phyloP scores from a whole-genome alignment of 192 early-diverging fungal species.

The Haplosporangium gracile region DNA sequence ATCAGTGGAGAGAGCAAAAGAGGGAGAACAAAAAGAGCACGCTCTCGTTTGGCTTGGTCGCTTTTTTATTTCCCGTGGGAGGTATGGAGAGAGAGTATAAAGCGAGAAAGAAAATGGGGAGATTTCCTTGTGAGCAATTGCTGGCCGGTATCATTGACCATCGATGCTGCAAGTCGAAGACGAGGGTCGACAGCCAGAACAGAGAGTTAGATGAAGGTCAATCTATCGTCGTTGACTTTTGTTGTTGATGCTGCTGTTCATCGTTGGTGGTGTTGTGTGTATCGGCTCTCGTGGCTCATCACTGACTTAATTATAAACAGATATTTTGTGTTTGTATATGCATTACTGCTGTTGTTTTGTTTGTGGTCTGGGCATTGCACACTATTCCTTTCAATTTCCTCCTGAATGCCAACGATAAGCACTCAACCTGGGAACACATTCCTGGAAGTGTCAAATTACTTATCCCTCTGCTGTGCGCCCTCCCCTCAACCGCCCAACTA shows the following conservation, averaged over 20 bases:
- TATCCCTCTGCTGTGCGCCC: conserved; percentile 3
- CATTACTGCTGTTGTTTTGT: not conserved
- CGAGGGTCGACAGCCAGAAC: not conserved
- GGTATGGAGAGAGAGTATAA: not conserved
- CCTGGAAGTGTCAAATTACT: not conserved
- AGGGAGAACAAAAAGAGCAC: conserved; percentile 3
- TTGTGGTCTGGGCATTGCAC: conserved; percentile 29
- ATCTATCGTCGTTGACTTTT: not conserved
- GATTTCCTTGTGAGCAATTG: conserved; percentile 6
- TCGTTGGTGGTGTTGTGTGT: not conserved
- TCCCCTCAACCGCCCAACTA: not conserved
- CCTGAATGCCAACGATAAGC: not conserved
- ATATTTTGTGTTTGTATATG: not conserved
- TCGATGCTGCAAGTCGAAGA: not conserved
- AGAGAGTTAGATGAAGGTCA: not conserved
- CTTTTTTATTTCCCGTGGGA: conserved; percentile 4
- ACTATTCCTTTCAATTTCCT: not conserved
- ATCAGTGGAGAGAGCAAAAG: not conserved
- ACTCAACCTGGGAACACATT: not conserved
- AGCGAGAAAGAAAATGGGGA: not conserved
- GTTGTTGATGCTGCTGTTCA: not conserved
- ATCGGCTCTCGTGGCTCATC: not conserved
- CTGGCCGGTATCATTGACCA: not conserved
- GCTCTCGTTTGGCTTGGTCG: not conserved
- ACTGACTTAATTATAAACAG: not conserved